phyloP scores from a whole-genome alignment of 176 grass and related monocot species.

The Olyra latifolia region DNA sequence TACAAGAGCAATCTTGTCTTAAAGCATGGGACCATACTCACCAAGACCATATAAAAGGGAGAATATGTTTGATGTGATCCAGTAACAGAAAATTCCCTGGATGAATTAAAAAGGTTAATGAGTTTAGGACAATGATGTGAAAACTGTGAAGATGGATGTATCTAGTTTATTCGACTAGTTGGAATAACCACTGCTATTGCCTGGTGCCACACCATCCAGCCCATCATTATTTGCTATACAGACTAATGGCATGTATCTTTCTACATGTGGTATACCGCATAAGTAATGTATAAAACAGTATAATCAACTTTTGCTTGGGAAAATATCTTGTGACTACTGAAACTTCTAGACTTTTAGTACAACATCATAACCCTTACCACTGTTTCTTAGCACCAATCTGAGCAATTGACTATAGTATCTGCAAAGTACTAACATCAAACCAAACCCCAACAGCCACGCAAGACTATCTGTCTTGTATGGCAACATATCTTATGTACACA shows the following conservation, averaged over 20 bases:
- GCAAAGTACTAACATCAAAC: not conserved
- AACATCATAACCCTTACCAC: not conserved
- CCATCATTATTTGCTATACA: not conserved
- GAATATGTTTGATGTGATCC: constrained; percentile 92
- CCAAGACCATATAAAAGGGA: constrained; percentile 67
- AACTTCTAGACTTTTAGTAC: not conserved
- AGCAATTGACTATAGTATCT: constrained; percentile 1
- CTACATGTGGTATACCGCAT: not conserved
- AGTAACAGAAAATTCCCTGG: constrained; percentile 93
- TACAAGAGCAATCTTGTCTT: not conserved
- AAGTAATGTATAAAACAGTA: not conserved
- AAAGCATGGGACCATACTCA: constrained; percentile 45
- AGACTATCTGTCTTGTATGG: not conserved
- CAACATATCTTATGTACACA: not conserved
- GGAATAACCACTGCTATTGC: not conserved
- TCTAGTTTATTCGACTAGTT: constrained; percentile 3
- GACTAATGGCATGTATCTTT: not conserved
- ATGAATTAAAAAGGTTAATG: not conserved
- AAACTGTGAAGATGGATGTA: constrained; percentile 10
- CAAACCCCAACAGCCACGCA: not conserved
- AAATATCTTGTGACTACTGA: not conserved
- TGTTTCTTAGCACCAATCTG: not conserved
- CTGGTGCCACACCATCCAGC: not conserved
- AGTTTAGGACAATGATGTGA: constrained; percentile 26
- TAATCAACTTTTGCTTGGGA: not conserved